These are phyloP conservation scores for Sporothrix pseudoabietina DNA, from an alignment of 2,329 filamentous ascomycete species.

Conservation along the genomic window DNA sequence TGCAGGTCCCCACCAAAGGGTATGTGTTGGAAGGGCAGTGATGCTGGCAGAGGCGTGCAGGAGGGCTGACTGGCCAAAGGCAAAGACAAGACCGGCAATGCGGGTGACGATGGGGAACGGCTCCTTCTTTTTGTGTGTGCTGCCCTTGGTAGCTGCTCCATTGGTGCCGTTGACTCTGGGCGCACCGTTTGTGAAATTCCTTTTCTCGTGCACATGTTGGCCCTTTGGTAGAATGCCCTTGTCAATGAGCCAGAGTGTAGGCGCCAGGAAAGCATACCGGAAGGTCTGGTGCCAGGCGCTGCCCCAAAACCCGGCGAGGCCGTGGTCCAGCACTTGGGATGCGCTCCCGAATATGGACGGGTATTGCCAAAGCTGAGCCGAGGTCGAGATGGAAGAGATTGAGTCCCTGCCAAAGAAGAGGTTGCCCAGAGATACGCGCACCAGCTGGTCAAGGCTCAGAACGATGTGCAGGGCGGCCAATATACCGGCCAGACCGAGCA, in stretches of 20 bases:
- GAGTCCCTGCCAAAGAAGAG: background rate
- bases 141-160: background rate
- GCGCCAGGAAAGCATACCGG: constrained; percentile 69
- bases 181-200: background rate
- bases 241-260: constrained; percentile 52
- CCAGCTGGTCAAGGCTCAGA: constrained; percentile 51
- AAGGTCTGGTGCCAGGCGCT: constrained; percentile 91
- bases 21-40: constrained; percentile 59
- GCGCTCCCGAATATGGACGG: constrained; percentile 60
- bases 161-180: background rate
- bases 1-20: constrained; percentile 56
- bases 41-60: constrained; percentile 73
- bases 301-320: constrained; percentile 81
- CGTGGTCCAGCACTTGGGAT: constrained; percentile 62
- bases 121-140: constrained; percentile 24
- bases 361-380: constrained; percentile 55
- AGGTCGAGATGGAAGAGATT: constrained; percentile 52
- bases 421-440: constrained; percentile 26
- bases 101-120: constrained; percentile 34
- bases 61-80: constrained; percentile 67
- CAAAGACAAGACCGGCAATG: constrained; percentile 43
- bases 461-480: constrained; percentile 62
- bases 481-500: constrained; percentile 59
- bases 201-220: constrained; percentile 35
- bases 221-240: constrained; percentile 45